Evolutionary conservation across 768 basidiomycete genomes (phyloP), one percentile per base, ranked within the genome.

Genomic region (Suillus occidentalis): DNA sequence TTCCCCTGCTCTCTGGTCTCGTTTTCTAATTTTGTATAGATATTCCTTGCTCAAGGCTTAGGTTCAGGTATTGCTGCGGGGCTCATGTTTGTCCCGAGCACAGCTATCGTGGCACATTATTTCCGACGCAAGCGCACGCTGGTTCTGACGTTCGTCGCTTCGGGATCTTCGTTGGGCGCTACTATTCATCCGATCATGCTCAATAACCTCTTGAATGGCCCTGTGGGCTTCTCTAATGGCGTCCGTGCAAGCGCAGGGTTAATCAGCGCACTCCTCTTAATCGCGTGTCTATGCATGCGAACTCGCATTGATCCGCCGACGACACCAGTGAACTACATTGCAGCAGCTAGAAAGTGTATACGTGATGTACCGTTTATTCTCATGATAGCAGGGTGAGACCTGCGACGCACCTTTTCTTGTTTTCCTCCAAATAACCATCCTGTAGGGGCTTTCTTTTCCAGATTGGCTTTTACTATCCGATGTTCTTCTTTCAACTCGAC

Each of bases 401-500:
- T 22, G 13, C 14, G 16, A 25, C 61, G n/a, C 64, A 3, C 61
- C 22, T 16, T 7, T 6, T n/a, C 52, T 22, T 37, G 20, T 36
- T n/a, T 59, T 12, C 47, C 5, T 43, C 53, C 13, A 55, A 49
- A 34, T 34, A 16, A 36, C 45, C 2, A 50, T 25, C 18, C 1
- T 18, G 16, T 36, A 75, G 74, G 67, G 43, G 16, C 2, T 72
- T 0, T 62, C 18, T 76, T 49, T 76, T 79, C 18, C 69, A 79
- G 6, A 67, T 72, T 1, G 83, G 81, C 3, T 69, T 84, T 39
- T 85, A 79, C 65, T 84, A 79, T 55, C 85, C 86, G 0, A 75
- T 85, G 20, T 87, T 85, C 72, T 88, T 84, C 69, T 68, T 88
- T 8, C 87, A 89, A 66, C 72, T 87, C 14, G 81, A 84, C 63